Base-by-base conservation (phyloP, 805 yeast species). In the Myxozyma kluyveri region DNA sequence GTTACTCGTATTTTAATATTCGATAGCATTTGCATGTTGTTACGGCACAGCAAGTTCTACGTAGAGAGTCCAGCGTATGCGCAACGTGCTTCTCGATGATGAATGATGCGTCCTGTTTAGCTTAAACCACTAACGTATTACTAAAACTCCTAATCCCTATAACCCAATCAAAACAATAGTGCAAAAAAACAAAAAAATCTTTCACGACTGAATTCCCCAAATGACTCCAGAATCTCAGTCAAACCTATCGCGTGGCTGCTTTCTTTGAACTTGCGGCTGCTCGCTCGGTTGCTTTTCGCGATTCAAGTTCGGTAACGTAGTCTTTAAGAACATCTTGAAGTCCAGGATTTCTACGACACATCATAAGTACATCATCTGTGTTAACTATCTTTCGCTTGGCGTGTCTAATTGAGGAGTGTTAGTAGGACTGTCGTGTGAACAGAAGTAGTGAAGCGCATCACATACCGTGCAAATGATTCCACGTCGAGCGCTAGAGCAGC, bases 391-490 rank as follows among this genome's bases (percentile, higher is more conserved):
- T 62, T n/a, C 70, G 58, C 17, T 60, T 53, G 7, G 67, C 69
- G 54, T 66, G 69, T 31, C 68, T 63, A 24, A 2, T 9, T 6
- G 35, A 12, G 22, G 18, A 18, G 31, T 40, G 14, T 19, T 19
- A 23, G 22, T n/a, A 32, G n/a, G 35, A 29, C 6, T 10, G 21
- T 3, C 19, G 29, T 24, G 22, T 19, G 5, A 18, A 18, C 14
- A 23, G 29, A 29, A 39, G 21, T 29, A 32, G 39, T 26, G 3
- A 32, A 38, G 46, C n/a, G n/a, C n/a, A 41, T 4, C 3, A 39
- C 67, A n/a, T 47, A 61, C 64, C 56, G 43, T 12, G 69, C 67
- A 53, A 66, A 66, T 19, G 61, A 27, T 49, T 66, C 69, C 41
- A 66, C 45, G 42, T 66, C 69, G 2, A 49, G 42, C 10, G 69